Conservation (phyloP, 2,329 filamentous ascomycete genomes). For the Xylaria sp. region DNA sequence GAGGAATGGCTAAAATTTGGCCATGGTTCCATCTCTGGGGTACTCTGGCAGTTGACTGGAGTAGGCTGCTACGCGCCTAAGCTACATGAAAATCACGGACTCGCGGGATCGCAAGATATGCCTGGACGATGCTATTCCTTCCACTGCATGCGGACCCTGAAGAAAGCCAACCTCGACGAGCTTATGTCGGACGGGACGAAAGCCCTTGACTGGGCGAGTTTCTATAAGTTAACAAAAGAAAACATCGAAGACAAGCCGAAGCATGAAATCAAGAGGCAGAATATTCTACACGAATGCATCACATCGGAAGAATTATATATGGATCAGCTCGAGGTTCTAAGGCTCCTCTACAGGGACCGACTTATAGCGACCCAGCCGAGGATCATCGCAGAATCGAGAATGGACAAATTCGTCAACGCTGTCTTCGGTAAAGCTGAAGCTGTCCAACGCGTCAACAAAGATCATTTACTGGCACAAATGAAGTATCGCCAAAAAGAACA, state of each 20-base stretch:
- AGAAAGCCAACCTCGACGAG: slow-evolving; percentile 87
- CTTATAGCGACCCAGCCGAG: slow-evolving; percentile 75
- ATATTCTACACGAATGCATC: slow-evolving; percentile 93
- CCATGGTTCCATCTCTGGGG: slow-evolving; percentile 78
- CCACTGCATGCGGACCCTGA: slow-evolving; percentile 91
- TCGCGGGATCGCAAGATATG: slow-evolving; percentile 52
- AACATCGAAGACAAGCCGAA: slow-evolving; percentile 72
- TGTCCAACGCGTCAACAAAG: slow-evolving; percentile 89
- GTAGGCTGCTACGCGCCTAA: slow-evolving; percentile 88
- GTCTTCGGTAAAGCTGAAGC: slow-evolving; percentile 92
- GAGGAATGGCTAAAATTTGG: slow-evolving; percentile 99
- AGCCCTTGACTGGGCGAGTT: slow-evolving; percentile 85
- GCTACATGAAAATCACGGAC: slow-evolving; percentile 68
- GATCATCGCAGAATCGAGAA: slow-evolving; percentile 78
- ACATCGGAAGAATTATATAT: slow-evolving; percentile 92
- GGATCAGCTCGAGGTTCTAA: slow-evolving; percentile 84
- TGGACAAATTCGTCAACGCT: slow-evolving; percentile 78
- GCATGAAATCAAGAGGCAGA: slow-evolving; percentile 92
- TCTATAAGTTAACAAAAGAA: slow-evolving; percentile 83
- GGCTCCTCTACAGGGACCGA: slow-evolving; percentile 83
- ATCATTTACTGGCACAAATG: slow-evolving; percentile 87
- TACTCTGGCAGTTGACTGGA: slow-evolving; percentile 91
- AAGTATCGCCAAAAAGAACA: slow-evolving; percentile 98
- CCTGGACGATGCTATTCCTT: slow-evolving; percentile 87
- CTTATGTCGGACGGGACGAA: slow-evolving; percentile 72